phyloP scores from a whole-genome alignment of 169 alveolate species.

The Plasmodium vivax region DNA sequence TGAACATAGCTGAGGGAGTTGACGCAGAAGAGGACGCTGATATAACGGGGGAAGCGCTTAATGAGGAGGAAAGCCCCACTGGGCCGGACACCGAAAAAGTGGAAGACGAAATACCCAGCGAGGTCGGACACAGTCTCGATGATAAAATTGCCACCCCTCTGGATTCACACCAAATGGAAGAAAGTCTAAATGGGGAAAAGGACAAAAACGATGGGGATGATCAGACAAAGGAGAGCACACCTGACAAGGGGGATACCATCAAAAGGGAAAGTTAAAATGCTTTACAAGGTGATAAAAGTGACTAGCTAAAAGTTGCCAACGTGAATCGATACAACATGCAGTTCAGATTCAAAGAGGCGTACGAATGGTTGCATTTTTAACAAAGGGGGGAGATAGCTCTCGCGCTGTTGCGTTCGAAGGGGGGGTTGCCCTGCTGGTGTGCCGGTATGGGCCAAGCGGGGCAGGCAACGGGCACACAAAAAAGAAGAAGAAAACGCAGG shows the following conservation, averaged over 20 bases:
- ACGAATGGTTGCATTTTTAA: not conserved
- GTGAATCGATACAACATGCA: not conserved
- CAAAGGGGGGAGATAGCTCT: not conserved
- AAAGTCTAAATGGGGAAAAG: not conserved
- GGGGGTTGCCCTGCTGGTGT: not conserved
- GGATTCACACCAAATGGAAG: not conserved
- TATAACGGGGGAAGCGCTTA: not conserved
- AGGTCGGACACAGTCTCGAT: not conserved
- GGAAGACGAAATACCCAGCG: not conserved
- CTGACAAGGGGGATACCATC: not conserved
- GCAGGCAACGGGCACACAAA: not conserved
- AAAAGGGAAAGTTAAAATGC: not conserved
- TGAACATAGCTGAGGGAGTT: not conserved
- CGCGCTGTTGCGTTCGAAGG: not conserved
- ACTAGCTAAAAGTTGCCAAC: not conserved
- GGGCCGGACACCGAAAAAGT: not conserved
- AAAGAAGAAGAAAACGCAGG: not conserved
- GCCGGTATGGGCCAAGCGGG: not conserved
- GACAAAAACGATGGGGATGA: not conserved
- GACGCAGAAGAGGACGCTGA: not conserved
- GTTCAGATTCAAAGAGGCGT: not conserved
- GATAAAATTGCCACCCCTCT: not conserved
- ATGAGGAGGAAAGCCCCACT: not conserved
- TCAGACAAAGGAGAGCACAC: not conserved
- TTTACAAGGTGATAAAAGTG: not conserved